A percentile compares a stretch with the other conserved stretches of the same genome.
Conservation (phyloP, 208 protist genomes). For the Vickermania spadyakhi region DNA sequence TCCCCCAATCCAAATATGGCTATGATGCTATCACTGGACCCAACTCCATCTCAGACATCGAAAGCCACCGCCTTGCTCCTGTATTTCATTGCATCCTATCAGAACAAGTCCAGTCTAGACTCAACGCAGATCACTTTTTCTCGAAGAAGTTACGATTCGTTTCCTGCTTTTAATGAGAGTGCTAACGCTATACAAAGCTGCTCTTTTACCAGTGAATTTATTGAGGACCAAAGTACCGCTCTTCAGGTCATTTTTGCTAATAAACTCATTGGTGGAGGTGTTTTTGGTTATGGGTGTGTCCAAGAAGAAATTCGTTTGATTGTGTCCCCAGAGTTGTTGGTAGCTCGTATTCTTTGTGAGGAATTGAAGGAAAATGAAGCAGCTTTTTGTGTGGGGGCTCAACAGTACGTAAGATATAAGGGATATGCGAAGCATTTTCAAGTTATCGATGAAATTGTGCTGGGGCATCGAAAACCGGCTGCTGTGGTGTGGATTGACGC, state of each 20-base stretch:
- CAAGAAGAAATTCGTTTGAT: slow-evolving; percentile 90
- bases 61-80: neutral
- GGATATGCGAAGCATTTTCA: slow-evolving; percentile 70
- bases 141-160: too few species aligned
- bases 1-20: slow-evolving; percentile 44
- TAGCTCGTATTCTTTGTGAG: slow-evolving; percentile 64
- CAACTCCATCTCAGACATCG: neutral
- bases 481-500: slow-evolving; percentile 73
- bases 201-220: slow-evolving; percentile 10
- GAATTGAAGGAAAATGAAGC: slow-evolving; percentile 49
- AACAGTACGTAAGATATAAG: slow-evolving; percentile 35
- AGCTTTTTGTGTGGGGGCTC: slow-evolving; percentile 52
- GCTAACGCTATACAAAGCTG: slow-evolving; percentile 9
- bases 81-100: slow-evolving; percentile 2
- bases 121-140: neutral
- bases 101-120: neutral
- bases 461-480: too few species aligned
- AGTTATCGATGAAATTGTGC: slow-evolving; percentile 13
- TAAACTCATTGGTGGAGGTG: slow-evolving; percentile 67
- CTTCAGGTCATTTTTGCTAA: slow-evolving; percentile 90
- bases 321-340: slow-evolving; percentile 63
- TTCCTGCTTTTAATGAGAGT: slow-evolving; percentile 33
- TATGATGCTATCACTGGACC: too few species aligned
- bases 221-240: slow-evolving; percentile 42
- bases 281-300: slow-evolving; percentile 69